Percentiles rank a stretch among this genome's conserved stretches.
These are phyloP conservation scores for Trichothecium roseum DNA, from an alignment of 2,329 filamentous ascomycete species.

Conservation along the genomic window DNA sequence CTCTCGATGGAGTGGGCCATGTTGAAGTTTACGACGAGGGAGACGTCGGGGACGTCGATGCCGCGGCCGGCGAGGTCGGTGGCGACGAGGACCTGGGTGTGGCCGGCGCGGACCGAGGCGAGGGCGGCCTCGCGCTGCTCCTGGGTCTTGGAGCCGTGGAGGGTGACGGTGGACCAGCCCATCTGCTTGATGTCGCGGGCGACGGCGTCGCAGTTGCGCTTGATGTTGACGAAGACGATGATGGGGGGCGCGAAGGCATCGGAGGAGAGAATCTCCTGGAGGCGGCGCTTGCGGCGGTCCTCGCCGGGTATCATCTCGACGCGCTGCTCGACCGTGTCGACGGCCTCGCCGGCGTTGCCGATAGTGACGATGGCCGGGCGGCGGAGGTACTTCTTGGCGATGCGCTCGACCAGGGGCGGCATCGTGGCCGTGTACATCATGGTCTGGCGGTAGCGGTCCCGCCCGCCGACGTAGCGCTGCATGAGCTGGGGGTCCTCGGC, in stretches of 20 bases:
- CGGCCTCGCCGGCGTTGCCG: conserved; percentile 87
- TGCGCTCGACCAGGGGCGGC: conserved; percentile 84
- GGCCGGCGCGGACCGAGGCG: conserved; percentile 68
- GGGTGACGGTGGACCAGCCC: conserved; percentile 80
- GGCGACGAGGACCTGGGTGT: conserved; percentile 81
- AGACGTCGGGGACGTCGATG: conserved; percentile 95
- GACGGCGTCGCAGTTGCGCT: conserved; percentile 93
- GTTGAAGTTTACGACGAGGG: conserved; percentile 96
- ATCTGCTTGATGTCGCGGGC: conserved; percentile 89
- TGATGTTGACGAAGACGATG: conserved; percentile 99
- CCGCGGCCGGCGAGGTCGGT: conserved; percentile 93
- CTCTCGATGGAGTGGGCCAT: conserved; percentile 90
- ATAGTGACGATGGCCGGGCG: conserved; percentile 91
- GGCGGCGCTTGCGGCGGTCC: conserved; percentile 91
- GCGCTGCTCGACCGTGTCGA: conserved; percentile 94
- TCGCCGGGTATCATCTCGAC: conserved; percentile 87
- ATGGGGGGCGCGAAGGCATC: conserved; percentile 78
- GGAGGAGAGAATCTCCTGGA: conserved; percentile 79
- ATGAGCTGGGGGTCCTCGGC: conserved; percentile 82
- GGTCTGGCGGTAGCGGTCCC: conserved; percentile 82
- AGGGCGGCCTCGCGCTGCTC: conserved; percentile 94
- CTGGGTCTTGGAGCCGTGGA: conserved; percentile 95
- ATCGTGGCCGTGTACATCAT: conserved; percentile 99
- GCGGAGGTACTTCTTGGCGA: conserved; percentile 92
- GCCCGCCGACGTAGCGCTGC: conserved; percentile 64